Percentiles rank a stretch among this genome's conserved stretches.
These are phyloP conservation scores for Colletotrichum sp. DNA, from an alignment of 2,329 filamentous ascomycete species.

Conservation along the genomic window DNA sequence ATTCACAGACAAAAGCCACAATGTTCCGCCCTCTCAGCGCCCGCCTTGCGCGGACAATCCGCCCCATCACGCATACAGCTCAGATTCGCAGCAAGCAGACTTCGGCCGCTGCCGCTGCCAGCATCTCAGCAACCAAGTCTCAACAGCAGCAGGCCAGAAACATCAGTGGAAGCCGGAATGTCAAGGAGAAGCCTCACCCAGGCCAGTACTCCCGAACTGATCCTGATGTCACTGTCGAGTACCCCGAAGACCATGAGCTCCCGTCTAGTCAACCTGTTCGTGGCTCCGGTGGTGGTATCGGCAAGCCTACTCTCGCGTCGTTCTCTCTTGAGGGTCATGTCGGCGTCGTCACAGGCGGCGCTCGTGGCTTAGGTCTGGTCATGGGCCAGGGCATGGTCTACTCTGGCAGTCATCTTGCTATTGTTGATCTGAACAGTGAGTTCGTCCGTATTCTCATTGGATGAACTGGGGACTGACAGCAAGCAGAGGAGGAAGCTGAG, in stretches of 20 bases:
- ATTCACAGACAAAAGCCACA: neutral
- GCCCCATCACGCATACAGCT: constrained; percentile 3
- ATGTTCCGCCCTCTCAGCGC: constrained; percentile 23
- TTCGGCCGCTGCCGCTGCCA: constrained; percentile 23
- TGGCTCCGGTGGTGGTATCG: constrained; percentile 79
- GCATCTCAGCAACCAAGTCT: constrained; percentile 6
- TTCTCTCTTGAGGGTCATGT: constrained; percentile 89
- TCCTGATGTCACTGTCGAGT: constrained; percentile 76
- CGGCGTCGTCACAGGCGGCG: constrained; percentile 87
- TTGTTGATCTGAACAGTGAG: constrained; percentile 92
- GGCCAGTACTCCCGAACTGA: constrained; percentile 83
- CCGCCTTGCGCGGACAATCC: constrained; percentile 12
- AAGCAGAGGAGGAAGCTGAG: constrained; percentile 70
- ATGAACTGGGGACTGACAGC: neutral
- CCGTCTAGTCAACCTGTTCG: constrained; percentile 73
- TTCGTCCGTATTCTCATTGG: constrained; percentile 24
- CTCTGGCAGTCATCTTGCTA: constrained; percentile 85
- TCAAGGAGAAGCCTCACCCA: constrained; percentile 38
- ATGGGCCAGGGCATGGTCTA: constrained; percentile 93
- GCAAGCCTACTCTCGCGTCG: constrained; percentile 81
- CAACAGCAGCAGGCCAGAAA: constrained; percentile 29
- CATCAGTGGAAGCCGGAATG: constrained; percentile 33
- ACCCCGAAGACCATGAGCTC: constrained; percentile 76
- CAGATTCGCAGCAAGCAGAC: constrained; percentile 6
- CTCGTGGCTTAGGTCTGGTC: constrained; percentile 85